Evolutionary conservation across 257 asterid species (phyloP).

Genomic region (Nyctanthes arbortristis): DNA sequence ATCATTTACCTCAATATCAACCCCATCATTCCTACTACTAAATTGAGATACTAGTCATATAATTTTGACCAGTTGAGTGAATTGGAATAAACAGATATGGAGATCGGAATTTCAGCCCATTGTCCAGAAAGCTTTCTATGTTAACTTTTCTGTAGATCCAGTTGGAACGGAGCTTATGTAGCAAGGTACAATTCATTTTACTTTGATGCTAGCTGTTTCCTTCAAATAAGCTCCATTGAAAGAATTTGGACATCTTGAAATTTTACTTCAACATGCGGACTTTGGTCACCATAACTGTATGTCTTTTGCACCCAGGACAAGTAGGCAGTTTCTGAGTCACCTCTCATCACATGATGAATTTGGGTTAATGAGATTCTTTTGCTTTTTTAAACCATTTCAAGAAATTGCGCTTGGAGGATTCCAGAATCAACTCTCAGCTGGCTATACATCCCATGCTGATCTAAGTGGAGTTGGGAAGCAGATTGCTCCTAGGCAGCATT

Average conservation of each 20-base stretch:
- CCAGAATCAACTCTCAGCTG: neutral
- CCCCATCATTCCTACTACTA: slow-evolving; percentile 1
- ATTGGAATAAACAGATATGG: slow-evolving; percentile 58
- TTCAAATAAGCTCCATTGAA: neutral
- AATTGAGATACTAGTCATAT: slow-evolving; percentile 4
- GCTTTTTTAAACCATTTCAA: neutral
- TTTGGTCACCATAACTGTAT: neutral
- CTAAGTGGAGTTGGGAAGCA: slow-evolving; percentile 9
- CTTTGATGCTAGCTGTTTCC: neutral
- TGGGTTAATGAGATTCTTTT: neutral
- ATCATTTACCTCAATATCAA: slow-evolving; percentile 12
- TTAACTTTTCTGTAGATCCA: slow-evolving; percentile 66
- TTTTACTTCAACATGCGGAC: neutral
- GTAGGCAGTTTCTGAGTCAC: slow-evolving; percentile 5
- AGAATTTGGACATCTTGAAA: slow-evolving; percentile 3
- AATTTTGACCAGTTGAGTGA: slow-evolving; percentile 14
- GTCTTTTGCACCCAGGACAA: slow-evolving; percentile 7
- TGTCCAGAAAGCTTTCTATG: slow-evolving; percentile 42
- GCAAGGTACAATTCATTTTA: slow-evolving; percentile 30
- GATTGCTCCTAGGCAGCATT: slow-evolving; percentile 6
- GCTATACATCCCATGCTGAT: neutral
- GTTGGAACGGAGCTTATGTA: slow-evolving; percentile 76
- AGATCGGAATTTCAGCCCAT: slow-evolving; percentile 48
- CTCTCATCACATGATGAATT: neutral
- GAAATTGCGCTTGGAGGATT: neutral